Evolutionary conservation across 306 rosid species (phyloP).

Genomic region (Alnus rubra): DNA sequence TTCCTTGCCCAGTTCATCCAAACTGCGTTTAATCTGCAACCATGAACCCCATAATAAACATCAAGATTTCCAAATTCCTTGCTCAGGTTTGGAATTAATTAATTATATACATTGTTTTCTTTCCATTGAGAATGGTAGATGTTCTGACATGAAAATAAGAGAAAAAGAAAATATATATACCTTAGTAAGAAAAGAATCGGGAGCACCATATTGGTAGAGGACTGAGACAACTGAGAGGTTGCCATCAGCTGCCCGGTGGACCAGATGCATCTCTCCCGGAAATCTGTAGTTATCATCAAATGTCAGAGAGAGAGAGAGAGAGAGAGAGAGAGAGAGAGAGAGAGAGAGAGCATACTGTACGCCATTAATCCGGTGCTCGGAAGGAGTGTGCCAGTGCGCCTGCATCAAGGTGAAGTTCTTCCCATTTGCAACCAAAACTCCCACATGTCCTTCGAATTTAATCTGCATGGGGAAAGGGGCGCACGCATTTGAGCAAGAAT

Average conservation of each 20-base stretch:
- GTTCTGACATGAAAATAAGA: not conserved
- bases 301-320: not conserved
- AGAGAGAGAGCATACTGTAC: slow-evolving; percentile 45
- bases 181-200: slow-evolving; percentile 57
- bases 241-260: slow-evolving; percentile 55
- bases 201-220: slow-evolving; percentile 52
- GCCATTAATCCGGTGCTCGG: slow-evolving; percentile 71
- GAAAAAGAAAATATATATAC: slow-evolving; percentile 20
- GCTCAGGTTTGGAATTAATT: no score
- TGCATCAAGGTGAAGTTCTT: slow-evolving; percentile 58
- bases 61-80: no score
- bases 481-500: not conserved
- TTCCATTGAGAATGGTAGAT: not conserved
- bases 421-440: slow-evolving; percentile 52
- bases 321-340: not conserved
- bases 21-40: slow-evolving; percentile 50
- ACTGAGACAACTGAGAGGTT: slow-evolving; percentile 52
- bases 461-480: slow-evolving; percentile 43
- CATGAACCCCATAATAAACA: no score
- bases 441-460: slow-evolving; percentile 49
- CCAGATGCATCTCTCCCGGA: slow-evolving; percentile 69
- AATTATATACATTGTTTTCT: not conserved
- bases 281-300: slow-evolving; percentile 32
- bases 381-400: slow-evolving; percentile 88
- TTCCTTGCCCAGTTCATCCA: slow-evolving; percentile 45